Evolutionary conservation across 495 filamentous ascomycete species (phyloP), one percentile per base, ranked within the genome.

Genomic region (Talaromyces liani): DNA sequence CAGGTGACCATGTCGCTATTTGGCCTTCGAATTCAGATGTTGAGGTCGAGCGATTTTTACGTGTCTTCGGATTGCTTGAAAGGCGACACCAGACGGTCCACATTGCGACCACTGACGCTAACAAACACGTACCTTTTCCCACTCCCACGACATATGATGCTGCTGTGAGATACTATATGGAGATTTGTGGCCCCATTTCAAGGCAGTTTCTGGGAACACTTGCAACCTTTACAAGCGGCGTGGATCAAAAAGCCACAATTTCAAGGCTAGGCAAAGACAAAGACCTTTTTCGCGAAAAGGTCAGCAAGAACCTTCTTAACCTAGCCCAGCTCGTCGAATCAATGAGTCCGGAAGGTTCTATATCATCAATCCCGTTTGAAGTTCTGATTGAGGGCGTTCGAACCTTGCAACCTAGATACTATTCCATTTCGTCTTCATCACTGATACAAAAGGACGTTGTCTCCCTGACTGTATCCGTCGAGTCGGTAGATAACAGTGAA

Each of bases 1-100:
- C 86, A 8, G 90, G 90, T 47, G 90, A 93, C 69, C 91, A 93
- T 66, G 81, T 92, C 9, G 88, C 88, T 3, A 79, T 92, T 34
- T 79, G 90, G 55, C 88, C 90, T 0, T 74, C 87, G 18, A 92
- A 92, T 66, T 82, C 86, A 0, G 76, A 81, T 60, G 78, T 80
- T 18, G 78, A 80, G 67, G 74, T 82, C 2, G 69, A 73, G 9
- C 69, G 71, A 69, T 81, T 7, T 68, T 9, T 79, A 10, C 61
- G 67, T 4, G 69, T 70, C 14, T 70, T 81, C n/a, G 76, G 73
- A 16, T 67, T 73, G n/a, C 59, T 64, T 5, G 61, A 68, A 0
- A 67, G 64, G 2, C 65, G 70, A 20, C 60, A 76, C 22, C 61
- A 66, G 3, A 71, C 74, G 14, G 60, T 80, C 27, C 56, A 57